A percentile compares a stretch with the other conserved stretches of the same genome.
phyloP scores from a whole-genome alignment of 148 eudicot species.

The Chenopodium album region DNA sequence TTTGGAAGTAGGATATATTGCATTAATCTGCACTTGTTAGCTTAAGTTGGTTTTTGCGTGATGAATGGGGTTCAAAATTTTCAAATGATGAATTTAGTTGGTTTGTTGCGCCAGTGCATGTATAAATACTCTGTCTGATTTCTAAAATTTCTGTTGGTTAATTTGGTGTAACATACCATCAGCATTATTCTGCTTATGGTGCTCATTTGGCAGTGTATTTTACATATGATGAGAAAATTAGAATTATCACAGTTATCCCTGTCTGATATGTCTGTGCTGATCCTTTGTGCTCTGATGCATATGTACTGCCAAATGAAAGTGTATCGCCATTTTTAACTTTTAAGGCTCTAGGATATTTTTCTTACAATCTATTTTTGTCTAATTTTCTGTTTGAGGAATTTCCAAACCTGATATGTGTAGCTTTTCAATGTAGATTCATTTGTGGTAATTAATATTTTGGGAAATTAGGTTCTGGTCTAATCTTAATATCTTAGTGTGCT shows the following conservation, averaged over 20 bases:
- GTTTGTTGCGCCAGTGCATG: conserved; percentile 11
- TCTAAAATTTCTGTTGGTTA: too few relatives aligned
- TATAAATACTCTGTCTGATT: too few relatives aligned
- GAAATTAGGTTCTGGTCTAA: not conserved
- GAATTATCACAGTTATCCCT: conserved; percentile 5
- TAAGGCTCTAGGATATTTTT: not conserved
- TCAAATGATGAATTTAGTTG: conserved; percentile 10
- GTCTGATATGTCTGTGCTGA: conserved; percentile 15
- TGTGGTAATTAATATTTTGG: not conserved
- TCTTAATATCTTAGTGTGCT: not conserved
- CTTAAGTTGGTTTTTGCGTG: not conserved
- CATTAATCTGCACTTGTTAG: not conserved
- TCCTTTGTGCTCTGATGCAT: conserved; percentile 3
- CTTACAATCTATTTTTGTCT: not conserved
- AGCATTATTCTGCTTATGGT: too few relatives aligned
- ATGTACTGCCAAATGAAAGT: not conserved
- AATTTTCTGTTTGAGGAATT: not conserved
- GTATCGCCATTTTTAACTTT: not conserved
- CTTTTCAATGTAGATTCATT: not conserved
- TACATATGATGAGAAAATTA: conserved; percentile 15
- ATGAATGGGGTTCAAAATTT: not conserved
- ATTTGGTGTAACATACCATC: too few relatives aligned
- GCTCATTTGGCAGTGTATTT: not conserved
- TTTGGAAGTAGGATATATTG: not conserved
- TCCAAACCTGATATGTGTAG: not conserved